These are phyloP conservation scores for Candida nemodendra DNA, from an alignment of 805 yeast genomes.

Conservation along the genomic window DNA sequence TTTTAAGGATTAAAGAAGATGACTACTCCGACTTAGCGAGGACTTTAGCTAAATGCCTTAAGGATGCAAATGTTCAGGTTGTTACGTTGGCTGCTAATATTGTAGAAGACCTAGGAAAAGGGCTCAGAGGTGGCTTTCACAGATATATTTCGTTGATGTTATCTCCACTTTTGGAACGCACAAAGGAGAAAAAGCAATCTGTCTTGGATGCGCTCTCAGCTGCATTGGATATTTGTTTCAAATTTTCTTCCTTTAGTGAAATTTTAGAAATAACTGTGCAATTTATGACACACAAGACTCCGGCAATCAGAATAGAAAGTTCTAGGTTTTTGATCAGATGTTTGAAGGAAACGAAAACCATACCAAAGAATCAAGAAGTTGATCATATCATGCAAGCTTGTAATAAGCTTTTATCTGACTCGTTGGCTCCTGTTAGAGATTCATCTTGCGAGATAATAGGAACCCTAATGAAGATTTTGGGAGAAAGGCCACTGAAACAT, in stretches of 20 bases:
- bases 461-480: conserved; percentile 76
- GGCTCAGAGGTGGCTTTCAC: conserved; percentile 57
- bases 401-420: conserved; percentile 70
- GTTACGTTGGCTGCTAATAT: conserved; percentile 76
- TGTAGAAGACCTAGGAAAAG: conserved; percentile 58
- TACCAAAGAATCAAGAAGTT: conserved; percentile 54
- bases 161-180: conserved; percentile 69
- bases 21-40: conserved; percentile 69
- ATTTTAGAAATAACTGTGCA: conserved; percentile 58
- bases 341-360: conserved; percentile 45
- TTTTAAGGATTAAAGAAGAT: conserved; percentile 50
- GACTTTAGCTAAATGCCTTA: conserved; percentile 66
- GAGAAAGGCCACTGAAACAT: conserved; percentile 62
- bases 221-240: conserved; percentile 65
- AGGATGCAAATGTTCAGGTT: conserved; percentile 87
- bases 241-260: conserved; percentile 48
- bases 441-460: conserved; percentile 79
- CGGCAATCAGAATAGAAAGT: conserved; percentile 75
- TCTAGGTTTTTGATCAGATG: conserved; percentile 64
- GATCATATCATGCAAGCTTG: conserved; percentile 56
- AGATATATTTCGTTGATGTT: conserved; percentile 54
- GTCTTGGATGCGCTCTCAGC: conserved; percentile 69
- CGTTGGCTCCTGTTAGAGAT: conserved; percentile 80
- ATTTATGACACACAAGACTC: conserved; percentile 73
- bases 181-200: conserved; percentile 81